Percentiles rank a stretch among this genome's conserved stretches.
These are phyloP conservation scores for Leccinum aurantiacum DNA, from an alignment of 768 basidiomycete genomes.

Conservation along the genomic window DNA sequence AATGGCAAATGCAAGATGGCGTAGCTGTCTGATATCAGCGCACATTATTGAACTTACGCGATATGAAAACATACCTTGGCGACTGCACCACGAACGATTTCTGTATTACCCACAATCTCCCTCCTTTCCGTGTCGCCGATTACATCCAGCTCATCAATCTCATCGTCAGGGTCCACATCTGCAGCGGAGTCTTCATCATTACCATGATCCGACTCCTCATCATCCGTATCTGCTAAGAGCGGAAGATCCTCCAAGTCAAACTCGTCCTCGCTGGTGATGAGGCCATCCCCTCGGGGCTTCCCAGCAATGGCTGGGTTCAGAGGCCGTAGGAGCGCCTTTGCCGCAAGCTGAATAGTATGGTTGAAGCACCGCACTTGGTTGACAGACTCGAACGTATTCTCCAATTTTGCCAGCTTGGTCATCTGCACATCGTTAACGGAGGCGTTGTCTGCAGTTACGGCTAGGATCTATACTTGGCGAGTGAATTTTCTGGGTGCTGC, in stretches of 20 bases:
- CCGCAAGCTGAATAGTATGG: conserved; percentile 1
- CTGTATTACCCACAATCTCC: too few species aligned
- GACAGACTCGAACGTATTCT: background rate
- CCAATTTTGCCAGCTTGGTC: background rate
- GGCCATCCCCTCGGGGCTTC: too few species aligned
- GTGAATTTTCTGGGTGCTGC: background rate
- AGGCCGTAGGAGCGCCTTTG: background rate
- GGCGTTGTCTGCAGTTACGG: conserved; percentile 1
- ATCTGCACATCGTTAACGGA: background rate
- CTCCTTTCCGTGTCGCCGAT: too few species aligned
- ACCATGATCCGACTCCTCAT: too few species aligned
- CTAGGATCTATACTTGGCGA: background rate
- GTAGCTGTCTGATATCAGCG: background rate
- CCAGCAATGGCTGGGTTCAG: too few species aligned
- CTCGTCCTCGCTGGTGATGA: background rate
- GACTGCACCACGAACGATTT: too few species aligned
- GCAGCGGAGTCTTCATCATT: too few species aligned
- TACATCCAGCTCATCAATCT: background rate
- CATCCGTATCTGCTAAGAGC: too few species aligned
- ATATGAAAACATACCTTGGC: too few species aligned
- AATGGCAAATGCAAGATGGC: background rate
- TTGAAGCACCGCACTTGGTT: background rate
- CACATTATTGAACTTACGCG: too few species aligned
- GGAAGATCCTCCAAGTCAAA: too few species aligned
- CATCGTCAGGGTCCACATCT: background rate